These are phyloP conservation scores for Diutina siamensis DNA, from an alignment of 1,139 yeast genomes.

Conservation along the genomic window DNA sequence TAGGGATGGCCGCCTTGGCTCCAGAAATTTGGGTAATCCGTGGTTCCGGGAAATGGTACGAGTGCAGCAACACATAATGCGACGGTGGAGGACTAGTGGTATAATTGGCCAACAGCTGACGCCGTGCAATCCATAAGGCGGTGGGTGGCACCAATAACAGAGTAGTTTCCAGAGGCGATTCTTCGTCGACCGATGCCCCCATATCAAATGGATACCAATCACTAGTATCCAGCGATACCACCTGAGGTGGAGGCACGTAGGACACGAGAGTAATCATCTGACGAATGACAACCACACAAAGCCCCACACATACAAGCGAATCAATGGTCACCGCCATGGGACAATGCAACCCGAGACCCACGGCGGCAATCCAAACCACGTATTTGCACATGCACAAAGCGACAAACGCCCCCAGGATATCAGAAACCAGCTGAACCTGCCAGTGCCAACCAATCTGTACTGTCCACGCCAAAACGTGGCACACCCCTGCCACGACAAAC, in stretches of 20 bases:
- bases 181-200: not conserved
- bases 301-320: not conserved
- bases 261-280: not conserved
- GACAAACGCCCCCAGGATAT: not conserved
- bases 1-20: not conserved
- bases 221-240: not conserved
- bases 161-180: not conserved
- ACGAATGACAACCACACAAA: not conserved
- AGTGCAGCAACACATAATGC: not conserved
- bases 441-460: not conserved
- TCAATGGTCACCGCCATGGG: not conserved
- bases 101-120: not conserved
- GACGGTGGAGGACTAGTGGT: not conserved
- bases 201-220: constrained; percentile 5
- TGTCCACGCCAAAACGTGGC: not conserved
- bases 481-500: not conserved
- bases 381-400: not conserved
- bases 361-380: not conserved
- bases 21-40: not conserved
- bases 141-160: not conserved
- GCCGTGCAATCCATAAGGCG: not conserved
- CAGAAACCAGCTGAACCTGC: not conserved
- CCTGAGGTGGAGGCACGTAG: not conserved
- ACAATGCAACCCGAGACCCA: not conserved
- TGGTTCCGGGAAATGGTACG: not conserved